Base-by-base conservation (phyloP, 257 asterid genomes). In the Gentiana dahurica region DNA sequence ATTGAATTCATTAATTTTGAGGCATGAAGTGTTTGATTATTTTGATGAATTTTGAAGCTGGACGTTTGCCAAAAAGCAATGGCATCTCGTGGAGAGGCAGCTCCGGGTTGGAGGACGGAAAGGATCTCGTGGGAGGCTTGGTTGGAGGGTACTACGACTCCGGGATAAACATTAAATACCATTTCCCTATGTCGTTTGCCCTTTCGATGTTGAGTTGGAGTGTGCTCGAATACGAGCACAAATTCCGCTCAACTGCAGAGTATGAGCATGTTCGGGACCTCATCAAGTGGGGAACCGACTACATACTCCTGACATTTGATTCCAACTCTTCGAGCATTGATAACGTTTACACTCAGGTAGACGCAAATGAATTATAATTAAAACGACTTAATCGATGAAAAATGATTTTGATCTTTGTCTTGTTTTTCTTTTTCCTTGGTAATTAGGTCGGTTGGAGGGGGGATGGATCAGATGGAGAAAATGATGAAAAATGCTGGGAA, bases 121-220 rank as follows among this genome's bases (percentile, higher is more conserved):
- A 74, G 12, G 95, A 85, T 3, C 58, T 83, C 2, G 79, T 79
- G 69, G 89, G 83, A 13, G 98, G 98, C 4, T 57, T 90, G 6
- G 83, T 82, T 4, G 98, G 98, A 59, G 96, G 96, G 6, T 90
- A 87, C 39, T 90, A 90, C 11, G 98, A 90, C 12, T 90, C 96
- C 1, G 96, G 98, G 15, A 95, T 87, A 59, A 90, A 84, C 48
- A 63, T 61, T 1, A 87, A 90, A 66, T 90, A 77, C 58, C 84
- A 90, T 64, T 90, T 79, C 37, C 96, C 98, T 0, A 85, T 87
- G 94, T 69, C 98, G 24, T 87, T 87, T 62, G 96, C 98, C 0
- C 81, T 87, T 94, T 84, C 98, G 0, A 87, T 87, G 95, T 59
- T 90, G 36, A 90, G 96, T 90, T 15, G 24, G 24, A 15, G 24